Evolutionary conservation across 169 alveolate genomes (phyloP).

Genomic region (Plasmodium vivax): DNA sequence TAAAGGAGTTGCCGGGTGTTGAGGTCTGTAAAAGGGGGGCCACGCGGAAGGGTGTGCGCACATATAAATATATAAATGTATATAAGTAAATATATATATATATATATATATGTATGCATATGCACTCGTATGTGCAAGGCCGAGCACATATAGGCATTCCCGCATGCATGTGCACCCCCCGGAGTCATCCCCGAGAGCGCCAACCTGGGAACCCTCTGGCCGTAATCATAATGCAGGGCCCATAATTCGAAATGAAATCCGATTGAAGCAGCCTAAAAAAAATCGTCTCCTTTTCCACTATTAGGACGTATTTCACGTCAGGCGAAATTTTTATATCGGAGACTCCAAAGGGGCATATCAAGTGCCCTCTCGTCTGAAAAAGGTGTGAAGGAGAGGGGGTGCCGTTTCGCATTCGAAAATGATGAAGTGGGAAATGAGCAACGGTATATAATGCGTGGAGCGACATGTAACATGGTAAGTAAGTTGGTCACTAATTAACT

Average conservation of each 20-base stretch:
- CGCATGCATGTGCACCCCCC: background rate
- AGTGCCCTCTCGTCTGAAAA: constrained; percentile 66
- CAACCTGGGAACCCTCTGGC: constrained; percentile 74
- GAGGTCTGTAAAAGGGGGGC: constrained; percentile 16
- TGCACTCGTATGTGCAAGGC: background rate
- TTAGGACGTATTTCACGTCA: constrained; percentile 69
- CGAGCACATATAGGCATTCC: background rate
- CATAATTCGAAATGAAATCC: constrained; percentile 57
- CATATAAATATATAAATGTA: background rate
- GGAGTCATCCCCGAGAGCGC: background rate
- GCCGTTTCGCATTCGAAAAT: background rate
- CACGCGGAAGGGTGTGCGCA: background rate
- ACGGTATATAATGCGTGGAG: background rate
- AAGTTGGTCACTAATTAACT: too few species aligned
- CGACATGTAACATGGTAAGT: background rate
- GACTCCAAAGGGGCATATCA: constrained; percentile 73
- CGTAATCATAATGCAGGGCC: constrained; percentile 51
- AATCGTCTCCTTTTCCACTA: constrained; percentile 79
- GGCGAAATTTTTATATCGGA: constrained; percentile 62
- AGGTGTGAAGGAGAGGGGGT: background rate
- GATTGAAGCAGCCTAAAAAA: constrained; percentile 74
- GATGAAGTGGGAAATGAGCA: background rate
- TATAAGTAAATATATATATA: too few species aligned
- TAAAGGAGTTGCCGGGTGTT: constrained; percentile 59
- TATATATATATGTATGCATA: background rate